phyloP scores from a whole-genome alignment of 768 basidiomycete genomes.

The Tylopilus rubrobrunneus region DNA sequence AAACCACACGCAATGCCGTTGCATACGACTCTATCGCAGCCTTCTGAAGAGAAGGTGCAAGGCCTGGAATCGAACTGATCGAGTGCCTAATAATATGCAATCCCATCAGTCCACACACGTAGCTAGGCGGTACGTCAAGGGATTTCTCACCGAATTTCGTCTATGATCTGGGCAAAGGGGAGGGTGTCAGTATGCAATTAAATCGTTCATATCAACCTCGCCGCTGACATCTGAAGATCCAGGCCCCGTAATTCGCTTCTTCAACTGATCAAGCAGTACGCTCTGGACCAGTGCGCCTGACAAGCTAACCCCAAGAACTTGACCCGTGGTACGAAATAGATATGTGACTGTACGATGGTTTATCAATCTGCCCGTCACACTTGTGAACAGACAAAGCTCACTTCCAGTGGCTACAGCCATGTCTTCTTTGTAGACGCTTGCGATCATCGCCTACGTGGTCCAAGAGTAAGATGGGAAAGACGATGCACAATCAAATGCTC shows the following conservation, averaged over 20 bases:
- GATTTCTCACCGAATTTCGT: conserved; percentile 54
- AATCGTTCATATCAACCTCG: conserved; percentile 24
- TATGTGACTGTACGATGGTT: conserved; percentile 67
- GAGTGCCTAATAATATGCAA: conserved; percentile 49
- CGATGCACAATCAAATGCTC: conserved; percentile 28
- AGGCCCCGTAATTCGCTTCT: conserved; percentile 71
- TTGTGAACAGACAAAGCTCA: conserved; percentile 39
- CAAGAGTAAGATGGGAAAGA: conserved; percentile 1
- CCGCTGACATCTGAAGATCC: conserved; percentile 63
- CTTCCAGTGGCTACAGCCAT: conserved; percentile 89
- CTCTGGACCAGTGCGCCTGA: conserved; percentile 82
- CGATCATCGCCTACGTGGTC: conserved; percentile 72
- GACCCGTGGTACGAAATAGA: conserved; percentile 89
- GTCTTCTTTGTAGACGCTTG: conserved; percentile 73
- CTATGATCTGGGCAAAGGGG: conserved; percentile 55
- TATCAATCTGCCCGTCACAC: conserved; percentile 6
- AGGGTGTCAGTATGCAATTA: conserved; percentile 16
- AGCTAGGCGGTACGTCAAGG: conserved; percentile 10
- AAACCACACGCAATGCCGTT: conserved; percentile 75
- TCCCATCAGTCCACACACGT: conserved; percentile 14
- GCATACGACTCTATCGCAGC: conserved; percentile 77
- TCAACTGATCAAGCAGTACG: conserved; percentile 67
- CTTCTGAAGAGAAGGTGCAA: conserved; percentile 50
- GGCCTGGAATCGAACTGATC: conserved; percentile 62
- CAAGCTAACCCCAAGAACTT: conserved; percentile 91